Evolutionary conservation across 495 filamentous ascomycete species (phyloP), one percentile per base, ranked within the genome.

Genomic region (Lineolata rhizophorae): DNA sequence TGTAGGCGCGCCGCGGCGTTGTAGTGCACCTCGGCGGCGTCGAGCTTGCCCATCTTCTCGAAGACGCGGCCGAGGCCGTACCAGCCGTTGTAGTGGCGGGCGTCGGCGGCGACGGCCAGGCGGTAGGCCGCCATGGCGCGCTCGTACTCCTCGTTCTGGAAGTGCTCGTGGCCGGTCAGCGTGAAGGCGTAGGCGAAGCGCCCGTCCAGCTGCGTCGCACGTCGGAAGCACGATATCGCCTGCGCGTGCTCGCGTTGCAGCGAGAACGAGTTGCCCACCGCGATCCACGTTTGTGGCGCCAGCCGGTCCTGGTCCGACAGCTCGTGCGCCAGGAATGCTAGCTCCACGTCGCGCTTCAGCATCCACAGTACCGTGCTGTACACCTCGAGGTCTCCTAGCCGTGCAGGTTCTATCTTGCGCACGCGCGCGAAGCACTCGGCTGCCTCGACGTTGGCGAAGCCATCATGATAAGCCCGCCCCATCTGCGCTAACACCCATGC

Each of bases 291-390:
- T 52, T 94, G 71, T 6, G 87, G 87, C 0, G 83, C 85, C 28
- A 82, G 62, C 45, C 80, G 83, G 29, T 83, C 83, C 8, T 68
- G 49, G 35, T 92, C 90, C 27, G 90, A 60, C 13, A 94, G 58
- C 46, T 87, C 76, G 42, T 94, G 90, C 2, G 87, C 75, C 11
- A 97, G 63, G 48, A 83, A 90, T 2, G 90, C 82, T 5, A 97
- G 61, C 18, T 93, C 80, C 4, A 79, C 73, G 39, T 94, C 87
- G 41, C 72, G 76, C 48, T 91, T 87, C 38, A 92, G 58, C 48
- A 91, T 80, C 87, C 87, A 97, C 5, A 97, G 67, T n/a, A 85
- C 70, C 9, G 90, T 95, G 2, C 85, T 94, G 50, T 87, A 97
- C 14, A 92, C 72, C 45, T 97, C 87, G 84, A 94, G 93, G 44